Base-by-base conservation (phyloP, 1,139 yeast species). In the Saccharomyces hybrid region DNA sequence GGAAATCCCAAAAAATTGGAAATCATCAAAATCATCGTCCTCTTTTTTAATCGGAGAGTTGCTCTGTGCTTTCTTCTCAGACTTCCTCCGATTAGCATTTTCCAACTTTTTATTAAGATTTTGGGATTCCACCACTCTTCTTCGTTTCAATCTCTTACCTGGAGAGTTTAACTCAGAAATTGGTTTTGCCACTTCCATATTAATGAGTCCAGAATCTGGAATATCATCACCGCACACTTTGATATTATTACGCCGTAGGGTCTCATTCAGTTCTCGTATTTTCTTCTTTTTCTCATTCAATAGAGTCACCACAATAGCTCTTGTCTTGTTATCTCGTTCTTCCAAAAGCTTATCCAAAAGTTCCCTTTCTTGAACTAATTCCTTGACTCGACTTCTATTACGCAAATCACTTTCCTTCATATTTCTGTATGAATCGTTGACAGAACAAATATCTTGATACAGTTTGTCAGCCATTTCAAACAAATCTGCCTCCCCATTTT, bases 271-370 rank as follows among this genome's bases (percentile, higher is more conserved):
- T 19, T 61, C 60, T 2, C 52, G 42, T 4, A 67, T 67, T 52
- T 60, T 64, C 19, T 32, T 50, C 44, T 67, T 67, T 56, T 67
- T 67, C 46, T 61, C 64, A 54, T 66, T 66, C 42, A 67, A 49
- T 26, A 67, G 52, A 2, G 54, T 59, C 6, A 65, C 57, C 24
- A 64, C 53, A 6, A 65, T 51, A 1, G 50, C n/a, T 31, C 58
- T 61, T 5, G 65, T 58, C 19, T 56, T 58, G 2, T 55, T 49
- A 55, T 67, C 69, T 42, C 70, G 53, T 34, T 58, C 57, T 14
- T 52, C 53, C 4, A 64, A 14, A 8, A 60, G 21, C 7, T 32
- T 34, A 48, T 63, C 63, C 31, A 61, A 38, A 3, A 44, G 42
- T 12, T 49, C 44, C 24, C 58, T 44, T 44, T 64, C 62, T 8